These are phyloP conservation scores for Leccinum subgranulosum DNA, from an alignment of 768 basidiomycete genomes.

Conservation along the genomic window DNA sequence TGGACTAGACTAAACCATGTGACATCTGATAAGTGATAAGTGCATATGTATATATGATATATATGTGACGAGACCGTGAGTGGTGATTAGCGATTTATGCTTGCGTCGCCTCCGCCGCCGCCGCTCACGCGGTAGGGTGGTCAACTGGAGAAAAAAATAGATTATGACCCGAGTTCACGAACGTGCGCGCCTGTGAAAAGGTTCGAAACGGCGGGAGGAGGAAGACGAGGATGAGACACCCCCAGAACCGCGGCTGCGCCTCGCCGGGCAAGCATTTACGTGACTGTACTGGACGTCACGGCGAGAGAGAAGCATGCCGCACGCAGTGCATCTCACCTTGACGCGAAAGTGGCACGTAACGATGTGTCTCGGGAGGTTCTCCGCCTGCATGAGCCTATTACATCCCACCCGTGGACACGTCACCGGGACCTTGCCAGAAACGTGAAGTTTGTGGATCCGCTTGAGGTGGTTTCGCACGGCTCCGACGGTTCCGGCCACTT, in stretches of 20 bases:
- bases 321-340: constrained; percentile 6
- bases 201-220: neutral
- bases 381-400: constrained; percentile 2
- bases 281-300: constrained; percentile 18
- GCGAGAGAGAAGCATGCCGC: constrained; percentile 18
- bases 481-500: constrained; percentile 1
- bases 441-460: constrained; percentile 1
- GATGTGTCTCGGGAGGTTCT: constrained; percentile 21
- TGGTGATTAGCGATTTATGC: neutral
- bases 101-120: neutral
- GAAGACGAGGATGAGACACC: neutral
- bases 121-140: too few relatives aligned
- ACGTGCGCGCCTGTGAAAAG: neutral
- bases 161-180: neutral
- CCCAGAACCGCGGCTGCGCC: neutral
- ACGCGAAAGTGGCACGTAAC: constrained; percentile 12
- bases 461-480: constrained; percentile 19
- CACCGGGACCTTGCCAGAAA: neutral
- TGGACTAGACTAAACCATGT: neutral
- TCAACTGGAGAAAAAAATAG: neutral
- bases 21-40: neutral
- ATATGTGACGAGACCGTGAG: neutral
- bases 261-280: constrained; percentile 7
- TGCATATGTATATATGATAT: neutral
- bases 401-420: constrained; percentile 16